Percentiles rank a stretch among this genome's conserved stretches.
These are phyloP conservation scores for Fusarium sp. DNA, from an alignment of 2,329 filamentous ascomycete species.

Conservation along the genomic window DNA sequence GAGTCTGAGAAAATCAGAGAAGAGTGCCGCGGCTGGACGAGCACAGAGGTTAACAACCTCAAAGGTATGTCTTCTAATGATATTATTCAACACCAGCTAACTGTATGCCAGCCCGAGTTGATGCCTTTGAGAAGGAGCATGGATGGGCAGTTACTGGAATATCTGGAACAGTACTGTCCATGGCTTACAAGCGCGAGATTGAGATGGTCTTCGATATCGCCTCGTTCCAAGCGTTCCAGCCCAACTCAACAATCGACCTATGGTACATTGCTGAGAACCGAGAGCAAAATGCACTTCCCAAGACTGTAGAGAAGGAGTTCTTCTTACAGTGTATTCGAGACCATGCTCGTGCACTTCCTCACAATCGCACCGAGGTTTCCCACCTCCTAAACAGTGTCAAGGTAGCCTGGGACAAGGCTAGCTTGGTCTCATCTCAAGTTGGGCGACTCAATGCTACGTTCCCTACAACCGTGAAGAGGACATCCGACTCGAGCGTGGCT, in stretches of 20 bases:
- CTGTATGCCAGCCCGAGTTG: constrained; percentile 67
- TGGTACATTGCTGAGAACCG: constrained; percentile 73
- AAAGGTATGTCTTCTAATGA: constrained; percentile 66
- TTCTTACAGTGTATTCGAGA: constrained; percentile 79
- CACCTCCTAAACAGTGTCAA: constrained; percentile 70
- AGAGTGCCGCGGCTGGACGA: constrained; percentile 89
- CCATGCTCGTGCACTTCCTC: constrained; percentile 70
- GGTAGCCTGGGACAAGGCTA: constrained; percentile 73
- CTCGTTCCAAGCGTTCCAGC: constrained; percentile 63
- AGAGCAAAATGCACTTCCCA: constrained; percentile 62
- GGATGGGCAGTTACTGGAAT: constrained; percentile 79
- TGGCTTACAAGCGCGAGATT: constrained; percentile 78
- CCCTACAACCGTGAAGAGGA: constrained; percentile 71
- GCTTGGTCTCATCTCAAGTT: constrained; percentile 68
- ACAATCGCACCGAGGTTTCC: constrained; percentile 66
- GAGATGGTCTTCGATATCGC: constrained; percentile 77
- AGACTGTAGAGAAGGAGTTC: constrained; percentile 77
- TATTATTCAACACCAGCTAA: constrained; percentile 49
- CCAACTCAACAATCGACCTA: constrained; percentile 71
- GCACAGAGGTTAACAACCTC: constrained; percentile 80
- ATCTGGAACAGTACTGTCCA: constrained; percentile 71
- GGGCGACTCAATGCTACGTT: constrained; percentile 70
- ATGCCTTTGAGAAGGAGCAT: constrained; percentile 71
- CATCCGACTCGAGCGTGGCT: constrained; percentile 72
- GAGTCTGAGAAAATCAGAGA: constrained; percentile 86